Evolutionary conservation across 257 asterid species (phyloP).

Genomic region (Salvia hispanica): DNA sequence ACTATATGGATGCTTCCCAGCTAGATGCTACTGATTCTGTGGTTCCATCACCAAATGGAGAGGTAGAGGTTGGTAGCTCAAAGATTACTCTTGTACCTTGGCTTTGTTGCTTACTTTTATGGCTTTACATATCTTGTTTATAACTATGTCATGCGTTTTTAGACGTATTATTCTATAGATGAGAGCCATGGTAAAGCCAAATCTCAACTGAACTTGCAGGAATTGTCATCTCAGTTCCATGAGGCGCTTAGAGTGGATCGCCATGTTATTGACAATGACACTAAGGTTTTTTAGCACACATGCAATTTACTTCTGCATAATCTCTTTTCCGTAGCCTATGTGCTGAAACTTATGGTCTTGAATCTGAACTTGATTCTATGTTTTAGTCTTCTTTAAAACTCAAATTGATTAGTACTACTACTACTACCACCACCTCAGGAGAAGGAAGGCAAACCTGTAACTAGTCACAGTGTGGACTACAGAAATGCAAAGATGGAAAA

Average conservation of each 20-base stretch:
- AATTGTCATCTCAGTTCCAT: conserved; percentile 66
- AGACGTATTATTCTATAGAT: conserved; percentile 48
- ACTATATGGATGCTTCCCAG: conserved; percentile 45
- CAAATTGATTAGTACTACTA: not conserved
- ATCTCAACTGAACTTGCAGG: conserved; percentile 59
- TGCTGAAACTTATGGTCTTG: conserved; percentile 18
- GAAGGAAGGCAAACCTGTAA: conserved; percentile 43
- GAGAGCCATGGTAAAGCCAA: conserved; percentile 47
- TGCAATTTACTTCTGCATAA: conserved; percentile 1
- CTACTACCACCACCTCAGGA: conserved; percentile 40
- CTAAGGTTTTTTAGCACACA: conserved; percentile 47
- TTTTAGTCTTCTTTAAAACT: not conserved
- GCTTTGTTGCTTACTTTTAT: conserved; percentile 8
- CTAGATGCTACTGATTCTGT: conserved; percentile 47
- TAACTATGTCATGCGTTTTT: conserved; percentile 15
- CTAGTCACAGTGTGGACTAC: conserved; percentile 42
- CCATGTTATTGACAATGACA: conserved; percentile 42
- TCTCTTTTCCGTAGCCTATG: not conserved
- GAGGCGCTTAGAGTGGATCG: conserved; percentile 58
- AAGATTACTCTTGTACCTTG: conserved; percentile 19
- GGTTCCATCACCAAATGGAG: conserved; percentile 49
- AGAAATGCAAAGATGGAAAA: conserved; percentile 43
- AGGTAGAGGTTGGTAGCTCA: conserved; percentile 45
- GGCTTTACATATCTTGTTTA: not conserved
- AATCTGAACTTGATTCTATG: conserved; percentile 16